Base-by-base conservation (phyloP, 345 rosid genomes). In the Citrus cavaleriei region DNA sequence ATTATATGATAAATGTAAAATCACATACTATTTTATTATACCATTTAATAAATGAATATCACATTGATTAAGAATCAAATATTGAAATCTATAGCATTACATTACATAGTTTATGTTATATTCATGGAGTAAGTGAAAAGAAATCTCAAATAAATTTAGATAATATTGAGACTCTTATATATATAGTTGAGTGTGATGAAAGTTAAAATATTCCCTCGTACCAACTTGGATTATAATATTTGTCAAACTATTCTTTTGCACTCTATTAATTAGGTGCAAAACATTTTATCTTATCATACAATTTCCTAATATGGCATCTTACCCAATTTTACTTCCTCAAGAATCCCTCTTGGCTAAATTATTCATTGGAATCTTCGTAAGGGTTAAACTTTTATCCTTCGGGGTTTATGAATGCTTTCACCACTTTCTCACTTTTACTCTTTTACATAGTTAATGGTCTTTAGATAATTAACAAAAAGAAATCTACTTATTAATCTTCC, bases 261-360 rank as follows among this genome's bases (percentile, higher is more conserved):
- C 77, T 37, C 12, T 9, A 25, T 40, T 51, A 42, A 60, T 65
- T 19, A 18, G 62, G 34, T 3, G 51, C 30, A 57, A 8, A 54
- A 13, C 38, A 66, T 34, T 55, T 76, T 19, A 66, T 49, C 14
- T 19, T 27, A 38, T 6, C 10, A 27, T 7, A 72, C 28, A 65
- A 18, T 80, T 83, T 86, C 89, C 89, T 63, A 82, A 82, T 66
- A 58, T 80, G 81, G 85, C 82, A 86, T 72, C 75, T 67, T 25
- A 27, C 19, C 21, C n/a, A 34, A 54, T 68, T 12, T 55, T 19
- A 59, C 59, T 64, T 13, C 40, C 76, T 38, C 37, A 46, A 27
- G 62, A 80, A 66, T 67, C 79, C 81, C 66, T 75, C 78, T 79
- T 46, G 74, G 62, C 82, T 37, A 46, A 80, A 83, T 22, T 54